Evolutionary conservation across 2,329 filamentous ascomycete species (phyloP), one percentile per base, ranked within the genome.

Genomic region (Fusarium sulawesiense): DNA sequence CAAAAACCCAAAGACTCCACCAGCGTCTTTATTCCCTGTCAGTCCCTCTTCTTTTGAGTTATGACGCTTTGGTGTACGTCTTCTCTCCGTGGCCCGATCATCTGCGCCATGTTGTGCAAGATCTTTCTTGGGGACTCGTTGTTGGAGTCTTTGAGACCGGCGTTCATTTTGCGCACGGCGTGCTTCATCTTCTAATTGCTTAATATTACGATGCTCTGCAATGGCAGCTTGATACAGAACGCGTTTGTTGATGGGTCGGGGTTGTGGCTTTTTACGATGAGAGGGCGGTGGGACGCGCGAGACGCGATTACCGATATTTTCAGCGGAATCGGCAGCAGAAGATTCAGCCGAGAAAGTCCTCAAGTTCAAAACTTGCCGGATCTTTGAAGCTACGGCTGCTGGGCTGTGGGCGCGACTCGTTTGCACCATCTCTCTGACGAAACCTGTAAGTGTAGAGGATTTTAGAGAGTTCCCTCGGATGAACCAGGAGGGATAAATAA

Each of bases 141-240:
- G 50, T 9, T 14, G 30, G n/a, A 44, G 20, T 42, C 16, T 54
- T 20, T 42, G 50, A 54, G 50, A 44, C 25, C 50, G 37, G 14
- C 25, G 50, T 14, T 32, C n/a, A n/a, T 42, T 27, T 54, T 54
- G 18, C 25, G 37, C 25, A 23, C 37, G 50, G 7, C 37, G 37
- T 13, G 25, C 20, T 14, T 18, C 23, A n/a, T 54, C 37, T 42
- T 54, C 50, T 30, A 29, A 44, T 1, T 21, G 50, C 25, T 54
- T 54, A 16, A 44, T 30, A 44, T 44, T 42, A 29, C 37, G 37
- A 13, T 42, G 50, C 16, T 54, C 50, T 42, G 50, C 20, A 18
- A 54, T 44, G 7, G 50, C 37, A 42, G 50, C 50, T 54, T 13
- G n/a, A n/a, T 54, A 44, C 14, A 54, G n/a, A 20, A 44, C 50